phyloP scores from a whole-genome alignment of 345 rosid genomes.

The Orychophragmus violaceus region DNA sequence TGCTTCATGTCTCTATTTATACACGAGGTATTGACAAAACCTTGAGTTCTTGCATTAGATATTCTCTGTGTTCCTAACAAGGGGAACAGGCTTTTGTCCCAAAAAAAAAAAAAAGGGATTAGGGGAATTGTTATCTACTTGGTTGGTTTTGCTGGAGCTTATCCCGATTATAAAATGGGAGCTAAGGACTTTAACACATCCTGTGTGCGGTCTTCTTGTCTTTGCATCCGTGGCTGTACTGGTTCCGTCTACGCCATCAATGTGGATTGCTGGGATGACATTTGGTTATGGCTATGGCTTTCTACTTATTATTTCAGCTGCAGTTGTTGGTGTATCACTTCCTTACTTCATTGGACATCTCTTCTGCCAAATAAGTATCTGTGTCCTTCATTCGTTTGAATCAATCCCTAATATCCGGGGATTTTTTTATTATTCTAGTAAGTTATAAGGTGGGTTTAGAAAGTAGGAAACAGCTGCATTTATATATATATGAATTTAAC shows the following conservation, averaged over 20 bases:
- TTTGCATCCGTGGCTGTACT: conserved; percentile 76
- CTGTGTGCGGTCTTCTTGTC: conserved; percentile 63
- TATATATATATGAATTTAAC: not conserved
- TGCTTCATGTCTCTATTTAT: not conserved
- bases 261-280: conserved; percentile 97
- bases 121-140: conserved; percentile 48
- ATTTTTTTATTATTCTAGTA: not conserved
- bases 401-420: not conserved
- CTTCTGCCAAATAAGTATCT: conserved; percentile 67
- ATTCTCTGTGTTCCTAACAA: conserved; percentile 42
- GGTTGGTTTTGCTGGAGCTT: conserved; percentile 48
- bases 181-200: conserved; percentile 69
- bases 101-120: too few relatives aligned
- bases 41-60: not conserved
- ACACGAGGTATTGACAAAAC: not conserved
- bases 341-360: conserved; percentile 77
- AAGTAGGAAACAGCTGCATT: not conserved
- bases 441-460: not conserved
- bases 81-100: conserved; percentile 55
- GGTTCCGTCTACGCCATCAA: conserved; percentile 86
- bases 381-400: conserved; percentile 7
- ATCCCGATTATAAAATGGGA: conserved; percentile 92
- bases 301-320: conserved; percentile 61
- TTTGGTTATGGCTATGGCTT: conserved; percentile 96
- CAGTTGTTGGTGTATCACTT: conserved; percentile 64